These are phyloP conservation scores for Simplicillium sp. DNA, from an alignment of 2,329 filamentous ascomycete species.

Conservation along the genomic window DNA sequence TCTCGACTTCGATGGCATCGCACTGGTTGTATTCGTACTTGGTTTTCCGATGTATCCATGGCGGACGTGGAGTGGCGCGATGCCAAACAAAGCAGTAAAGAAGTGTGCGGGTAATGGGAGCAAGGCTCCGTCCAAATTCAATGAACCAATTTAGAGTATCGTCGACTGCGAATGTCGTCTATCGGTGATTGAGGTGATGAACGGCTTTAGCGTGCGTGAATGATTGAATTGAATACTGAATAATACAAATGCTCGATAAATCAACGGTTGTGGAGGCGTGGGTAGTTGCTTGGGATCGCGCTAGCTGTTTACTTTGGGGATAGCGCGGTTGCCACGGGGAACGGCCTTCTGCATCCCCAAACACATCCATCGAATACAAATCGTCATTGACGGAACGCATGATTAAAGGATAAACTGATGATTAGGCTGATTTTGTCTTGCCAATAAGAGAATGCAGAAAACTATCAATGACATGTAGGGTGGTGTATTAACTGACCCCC, in stretches of 20 bases:
- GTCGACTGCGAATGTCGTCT: no score
- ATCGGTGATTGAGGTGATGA: not conserved
- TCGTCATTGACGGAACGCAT: no score
- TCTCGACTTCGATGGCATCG: not conserved
- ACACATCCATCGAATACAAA: no score
- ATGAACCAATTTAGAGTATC: no score
- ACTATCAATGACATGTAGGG: no score
- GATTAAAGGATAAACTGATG: no score
- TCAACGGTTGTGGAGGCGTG: not conserved
- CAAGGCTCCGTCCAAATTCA: not conserved
- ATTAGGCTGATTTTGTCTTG: no score
- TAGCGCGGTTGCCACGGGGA: slow-evolving; percentile 3
- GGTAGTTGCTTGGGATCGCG: not conserved
- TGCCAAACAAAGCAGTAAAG: not conserved
- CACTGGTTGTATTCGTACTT: slow-evolving; percentile 1
- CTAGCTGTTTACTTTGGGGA: slow-evolving; percentile 4
- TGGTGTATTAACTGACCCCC: no score
- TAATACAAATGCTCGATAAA: not conserved
- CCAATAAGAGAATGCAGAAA: no score
- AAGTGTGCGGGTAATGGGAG: not conserved
- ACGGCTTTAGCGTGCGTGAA: not conserved
- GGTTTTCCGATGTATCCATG: slow-evolving; percentile 5
- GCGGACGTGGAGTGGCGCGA: not conserved
- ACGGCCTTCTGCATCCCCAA: no score
- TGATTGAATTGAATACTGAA: not conserved